Evolutionary conservation across 768 basidiomycete genomes (phyloP), one percentile per base, ranked within the genome.

Genomic region (Mycena albidolilacea): DNA sequence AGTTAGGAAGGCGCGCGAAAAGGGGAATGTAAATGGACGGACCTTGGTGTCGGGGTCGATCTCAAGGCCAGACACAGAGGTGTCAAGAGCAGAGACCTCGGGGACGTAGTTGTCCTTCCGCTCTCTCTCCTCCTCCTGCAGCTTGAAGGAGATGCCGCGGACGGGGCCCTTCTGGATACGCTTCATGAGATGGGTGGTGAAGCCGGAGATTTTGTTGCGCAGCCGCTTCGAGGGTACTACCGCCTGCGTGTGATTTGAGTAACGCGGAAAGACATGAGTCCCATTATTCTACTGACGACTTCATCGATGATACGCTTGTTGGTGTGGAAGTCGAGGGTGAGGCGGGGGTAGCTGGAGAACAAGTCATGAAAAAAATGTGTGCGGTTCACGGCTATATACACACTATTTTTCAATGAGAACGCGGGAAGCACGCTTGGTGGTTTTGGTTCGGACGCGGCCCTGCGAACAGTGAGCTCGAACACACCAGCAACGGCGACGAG

Each of bases 141-240:
- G 94, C 86, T 98, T 98, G 96, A 99, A 99, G 69, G 98, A 99
- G 84, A 99, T 99, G 79, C 98, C 98, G 76, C 97, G 96, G 76
- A 99, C 98, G 79, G 98, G 98, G 4, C 98, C 98, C 72, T 92
- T 92, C 85, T 98, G 96, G 80, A 99, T 99, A 81, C 98, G 97
- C 91, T 97, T 98, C 98, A 99, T 99, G 84, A 99, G 88, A 83
- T 99, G 98, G 80, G 98, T 99, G 72, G 98, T 99, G 92, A 99
- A 99, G 59, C 98, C 98, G 12, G 97, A 93, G 81, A 99, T 94
- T 91, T 99, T 99, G 95, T 99, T 99, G 82, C 98, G 92, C 79
- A 99, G 92, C 78, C 97, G 96, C 88, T 99, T 99, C 69, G 98
- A 98, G 71, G 97, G 97, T 77, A 99, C 97, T 76, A 94, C 87